Evolutionary conservation across 768 basidiomycete species (phyloP).

Genomic region (Dacryopinax spathularia): DNA sequence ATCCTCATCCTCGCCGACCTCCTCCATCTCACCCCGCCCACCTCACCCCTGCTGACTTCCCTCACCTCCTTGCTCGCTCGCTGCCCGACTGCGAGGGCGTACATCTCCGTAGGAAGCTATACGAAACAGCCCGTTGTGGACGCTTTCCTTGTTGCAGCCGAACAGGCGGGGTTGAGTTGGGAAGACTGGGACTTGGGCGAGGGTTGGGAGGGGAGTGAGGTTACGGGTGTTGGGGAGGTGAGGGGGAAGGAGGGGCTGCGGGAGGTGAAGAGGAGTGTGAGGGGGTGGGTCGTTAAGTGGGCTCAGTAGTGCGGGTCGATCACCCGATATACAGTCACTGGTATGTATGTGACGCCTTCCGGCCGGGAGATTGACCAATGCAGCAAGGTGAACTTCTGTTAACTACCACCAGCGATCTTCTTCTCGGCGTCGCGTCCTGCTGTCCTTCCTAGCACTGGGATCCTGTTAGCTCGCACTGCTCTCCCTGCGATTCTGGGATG

Average conservation of each 20-base stretch:
- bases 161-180: slow-evolving; percentile 4
- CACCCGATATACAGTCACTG: too few species aligned
- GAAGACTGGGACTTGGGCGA: background rate
- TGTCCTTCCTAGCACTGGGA: too few species aligned
- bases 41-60: slow-evolving; percentile 41
- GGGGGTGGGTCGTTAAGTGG: slow-evolving; percentile 12
- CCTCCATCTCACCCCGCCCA: slow-evolving; percentile 51
- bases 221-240: slow-evolving; percentile 8
- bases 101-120: slow-evolving; percentile 42
- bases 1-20: slow-evolving; percentile 56
- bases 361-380: too few species aligned
- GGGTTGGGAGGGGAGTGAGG: background rate
- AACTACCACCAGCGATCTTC: too few species aligned
- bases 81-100: slow-evolving; percentile 30
- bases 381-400: too few species aligned
- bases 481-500: too few species aligned
- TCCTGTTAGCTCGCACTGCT: too few species aligned
- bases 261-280: slow-evolving; percentile 8
- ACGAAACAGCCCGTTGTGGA: slow-evolving; percentile 10
- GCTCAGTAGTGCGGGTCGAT: too few species aligned
- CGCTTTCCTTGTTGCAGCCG: slow-evolving; percentile 5
- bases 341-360: too few species aligned
- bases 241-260: slow-evolving; percentile 6
- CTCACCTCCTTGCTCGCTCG: slow-evolving; percentile 35
- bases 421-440: too few species aligned